Percentiles rank a stretch among this genome's conserved stretches.
These are phyloP conservation scores for Litchi chinensis DNA, from an alignment of 345 rosid species.

Conservation along the genomic window DNA sequence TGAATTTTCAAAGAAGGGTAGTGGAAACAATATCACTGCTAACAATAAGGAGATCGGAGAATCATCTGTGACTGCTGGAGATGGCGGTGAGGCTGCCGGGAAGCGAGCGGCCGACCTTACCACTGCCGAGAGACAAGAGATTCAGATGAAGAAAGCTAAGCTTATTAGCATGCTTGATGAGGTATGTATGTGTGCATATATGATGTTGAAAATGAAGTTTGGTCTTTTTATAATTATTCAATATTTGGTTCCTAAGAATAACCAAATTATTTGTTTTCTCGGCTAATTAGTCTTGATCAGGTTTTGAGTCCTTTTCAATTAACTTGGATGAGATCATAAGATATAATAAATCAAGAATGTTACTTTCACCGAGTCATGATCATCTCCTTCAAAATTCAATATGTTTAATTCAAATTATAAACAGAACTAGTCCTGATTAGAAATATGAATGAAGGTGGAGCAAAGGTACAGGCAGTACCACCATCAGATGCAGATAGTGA, in stretches of 20 bases:
- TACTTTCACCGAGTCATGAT: slow-evolving; percentile 18
- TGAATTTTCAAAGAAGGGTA: slow-evolving; percentile 49
- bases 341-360: not conserved
- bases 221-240: not conserved
- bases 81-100: slow-evolving; percentile 49
- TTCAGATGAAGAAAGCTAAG: slow-evolving; percentile 98
- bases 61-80: slow-evolving; percentile 48
- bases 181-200: slow-evolving; percentile 39
- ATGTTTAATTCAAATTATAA: no score
- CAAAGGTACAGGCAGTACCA: slow-evolving; percentile 97
- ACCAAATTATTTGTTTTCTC: slow-evolving; percentile 4
- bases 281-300: slow-evolving; percentile 6
- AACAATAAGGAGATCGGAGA: slow-evolving; percentile 52
- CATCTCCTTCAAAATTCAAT: not conserved
- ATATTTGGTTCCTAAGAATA: not conserved
- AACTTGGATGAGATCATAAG: slow-evolving; percentile 13
- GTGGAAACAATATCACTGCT: slow-evolving; percentile 31
- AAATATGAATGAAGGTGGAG: slow-evolving; percentile 60
- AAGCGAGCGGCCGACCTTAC: slow-evolving; percentile 62
- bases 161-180: slow-evolving; percentile 89
- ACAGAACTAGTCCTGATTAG: not conserved
- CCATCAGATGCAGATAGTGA: slow-evolving; percentile 92
- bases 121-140: slow-evolving; percentile 90
- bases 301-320: slow-evolving; percentile 26
- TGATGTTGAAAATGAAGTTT: slow-evolving; percentile 9